These are phyloP conservation scores for Ganoderma sp. DNA, from an alignment of 1,284 basidiomycete species.

Conservation along the genomic window DNA sequence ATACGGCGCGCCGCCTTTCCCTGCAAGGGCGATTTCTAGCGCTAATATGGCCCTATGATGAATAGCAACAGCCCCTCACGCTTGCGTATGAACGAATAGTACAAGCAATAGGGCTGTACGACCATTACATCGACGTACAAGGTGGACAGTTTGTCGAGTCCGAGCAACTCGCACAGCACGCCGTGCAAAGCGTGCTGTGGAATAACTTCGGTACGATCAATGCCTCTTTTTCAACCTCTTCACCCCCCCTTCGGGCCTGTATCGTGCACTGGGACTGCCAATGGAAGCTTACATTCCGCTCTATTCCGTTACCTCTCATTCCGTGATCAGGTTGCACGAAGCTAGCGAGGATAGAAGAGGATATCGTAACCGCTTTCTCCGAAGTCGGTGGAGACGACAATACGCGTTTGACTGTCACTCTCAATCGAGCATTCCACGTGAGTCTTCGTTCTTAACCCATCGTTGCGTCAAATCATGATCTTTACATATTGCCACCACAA, in stretches of 20 bases:
- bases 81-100: conserved; percentile 70
- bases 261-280: too few relatives aligned
- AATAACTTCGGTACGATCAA: conserved; percentile 58
- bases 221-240: background rate
- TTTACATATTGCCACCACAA: background rate
- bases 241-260: background rate
- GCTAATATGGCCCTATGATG: background rate
- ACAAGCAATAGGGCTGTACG: conserved; percentile 71
- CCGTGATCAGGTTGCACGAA: conserved; percentile 62
- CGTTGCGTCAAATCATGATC: background rate
- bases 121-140: conserved; percentile 69
- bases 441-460: conserved; percentile 25
- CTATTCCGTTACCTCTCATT: background rate
- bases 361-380: conserved; percentile 71
- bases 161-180: conserved; percentile 74
- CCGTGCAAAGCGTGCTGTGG: conserved; percentile 77
- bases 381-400: conserved; percentile 62
- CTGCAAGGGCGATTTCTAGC: background rate
- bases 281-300: background rate
- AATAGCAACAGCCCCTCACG: conserved; percentile 74
- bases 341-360: conserved; percentile 69
- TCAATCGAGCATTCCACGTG: conserved; percentile 71
- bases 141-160: conserved; percentile 54
- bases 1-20: conserved; percentile 1
- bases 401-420: conserved; percentile 60